phyloP scores from a whole-genome alignment of 2,329 filamentous ascomycete genomes.

The Claviceps maximensis region DNA sequence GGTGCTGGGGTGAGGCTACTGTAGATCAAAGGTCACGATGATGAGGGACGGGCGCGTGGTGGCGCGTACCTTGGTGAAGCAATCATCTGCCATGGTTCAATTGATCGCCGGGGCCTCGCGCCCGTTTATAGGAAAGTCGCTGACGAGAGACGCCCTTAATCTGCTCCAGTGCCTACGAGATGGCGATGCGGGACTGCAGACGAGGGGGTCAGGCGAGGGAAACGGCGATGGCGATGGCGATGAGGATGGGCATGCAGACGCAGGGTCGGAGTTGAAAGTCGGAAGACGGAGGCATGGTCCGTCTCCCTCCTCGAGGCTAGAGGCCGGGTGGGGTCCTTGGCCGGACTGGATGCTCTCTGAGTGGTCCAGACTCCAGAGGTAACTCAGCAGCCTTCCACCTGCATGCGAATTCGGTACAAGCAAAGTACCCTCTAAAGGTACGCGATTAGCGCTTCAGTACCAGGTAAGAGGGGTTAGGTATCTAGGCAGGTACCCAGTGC shows the following conservation, averaged over 20 bases:
- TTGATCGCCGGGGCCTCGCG: conserved; percentile 26
- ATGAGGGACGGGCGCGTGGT: conserved; percentile 2
- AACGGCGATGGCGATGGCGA: background rate
- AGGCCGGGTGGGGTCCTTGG: background rate
- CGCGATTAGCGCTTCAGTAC: too few relatives aligned
- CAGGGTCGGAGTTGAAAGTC: conserved; percentile 6
- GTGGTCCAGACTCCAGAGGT: background rate
- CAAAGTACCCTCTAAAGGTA: background rate
- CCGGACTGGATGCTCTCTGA: background rate
- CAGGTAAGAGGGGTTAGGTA: too few relatives aligned
- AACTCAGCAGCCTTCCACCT: background rate
- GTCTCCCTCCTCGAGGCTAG: background rate
- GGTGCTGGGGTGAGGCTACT: background rate
- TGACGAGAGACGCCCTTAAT: background rate
- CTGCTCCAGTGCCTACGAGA: background rate
- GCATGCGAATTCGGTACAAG: background rate
- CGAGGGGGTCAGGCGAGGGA: background rate
- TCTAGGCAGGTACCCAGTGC: too few relatives aligned
- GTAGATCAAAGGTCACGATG: background rate
- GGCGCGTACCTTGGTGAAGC: conserved; percentile 29
- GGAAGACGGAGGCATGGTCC: conserved; percentile 1
- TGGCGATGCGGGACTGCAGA: background rate
- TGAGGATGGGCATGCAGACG: background rate
- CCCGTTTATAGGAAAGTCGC: conserved; percentile 25
- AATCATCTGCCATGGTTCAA: conserved; percentile 36